A percentile compares a stretch with the other conserved stretches of the same genome.
phyloP scores from a whole-genome alignment of 2,329 filamentous ascomycete genomes.

The Aschersonia sp. region DNA sequence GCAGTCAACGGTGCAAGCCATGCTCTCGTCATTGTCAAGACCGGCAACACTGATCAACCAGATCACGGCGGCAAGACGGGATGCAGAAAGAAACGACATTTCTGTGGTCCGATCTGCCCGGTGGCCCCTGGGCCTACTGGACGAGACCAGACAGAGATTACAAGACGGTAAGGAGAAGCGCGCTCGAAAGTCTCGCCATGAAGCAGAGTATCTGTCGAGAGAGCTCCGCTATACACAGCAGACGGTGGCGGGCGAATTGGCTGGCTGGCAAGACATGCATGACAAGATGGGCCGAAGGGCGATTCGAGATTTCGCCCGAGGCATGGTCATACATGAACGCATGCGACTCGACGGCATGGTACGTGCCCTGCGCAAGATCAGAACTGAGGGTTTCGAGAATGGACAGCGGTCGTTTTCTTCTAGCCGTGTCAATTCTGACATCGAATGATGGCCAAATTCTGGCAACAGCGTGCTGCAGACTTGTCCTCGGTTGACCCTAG shows the following conservation, averaged over 20 bases:
- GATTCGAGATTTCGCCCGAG: conserved; percentile 60
- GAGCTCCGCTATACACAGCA: conserved; percentile 89
- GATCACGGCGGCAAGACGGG: conserved; percentile 60
- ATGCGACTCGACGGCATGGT: conserved; percentile 68
- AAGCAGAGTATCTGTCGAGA: conserved; percentile 59
- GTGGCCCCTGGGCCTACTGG: conserved; percentile 70
- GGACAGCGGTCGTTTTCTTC: background rate
- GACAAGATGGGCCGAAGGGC: conserved; percentile 62
- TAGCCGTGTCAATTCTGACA: too few species aligned
- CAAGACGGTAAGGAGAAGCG: conserved; percentile 77
- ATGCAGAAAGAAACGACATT: conserved; percentile 64
- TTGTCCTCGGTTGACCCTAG: too few species aligned
- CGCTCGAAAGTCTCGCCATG: conserved; percentile 52
- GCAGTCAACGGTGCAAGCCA: conserved; percentile 71
- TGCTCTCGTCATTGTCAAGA: conserved; percentile 64
- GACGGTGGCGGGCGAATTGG: conserved; percentile 80
- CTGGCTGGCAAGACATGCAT: conserved; percentile 86
- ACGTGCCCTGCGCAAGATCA: conserved; percentile 56
- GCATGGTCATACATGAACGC: conserved; percentile 68
- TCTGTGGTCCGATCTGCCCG: conserved; percentile 61
- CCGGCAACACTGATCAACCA: conserved; percentile 65
- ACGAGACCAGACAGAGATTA: conserved; percentile 72
- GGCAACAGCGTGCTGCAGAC: too few species aligned
- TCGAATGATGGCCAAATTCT: too few species aligned
- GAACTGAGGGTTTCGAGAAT: background rate